Evolutionary conservation across 371 early-diverging fungal species (phyloP), one percentile per base, ranked within the genome.

Genomic region (Mortierella sp.): DNA sequence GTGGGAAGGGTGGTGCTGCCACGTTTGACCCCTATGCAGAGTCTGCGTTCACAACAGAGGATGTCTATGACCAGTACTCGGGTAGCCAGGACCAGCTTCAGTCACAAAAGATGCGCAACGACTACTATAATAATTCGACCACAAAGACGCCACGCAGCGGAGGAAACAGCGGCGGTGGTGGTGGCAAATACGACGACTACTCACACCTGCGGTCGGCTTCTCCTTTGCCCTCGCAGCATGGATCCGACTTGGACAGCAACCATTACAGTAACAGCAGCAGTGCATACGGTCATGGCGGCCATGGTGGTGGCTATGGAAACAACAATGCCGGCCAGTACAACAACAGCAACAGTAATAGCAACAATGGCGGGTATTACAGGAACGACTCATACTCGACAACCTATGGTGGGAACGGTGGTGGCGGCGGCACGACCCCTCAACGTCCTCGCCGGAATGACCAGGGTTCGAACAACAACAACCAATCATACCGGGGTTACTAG

Each of bases 181-280:
- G 67, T 10, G 67, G 24, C 37, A 37, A 64, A 34, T 75, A 79
- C 55, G 79, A 83, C 26, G 79, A 79, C 0, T 73, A 83, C 59
- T 53, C 64, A 48, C 76, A 40, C 19, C 78, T 74, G 34, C 75
- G 80, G 40, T 59, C 78, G 31, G 80, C 72, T 11, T 80, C 84
- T 3, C 83, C 83, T 3, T 40, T 78, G 69, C 80, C 77, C 9
- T 80, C 84, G 13, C 84, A 84, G 44, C 80, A 80, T 75, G 84
- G 84, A n/a, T 80, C 84, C 0, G 84, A 84, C 31, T 69, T 80
- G 1, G 78, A 75, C 8, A 83, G 74, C 57, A 79, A 70, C 70
- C 74, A 74, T 28, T 72, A 78, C 57, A 69, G 74, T 46, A 82
- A 61, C 69, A 67, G 46, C 21, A 64, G 72, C 8, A 31, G 44